Conservation (phyloP, 2,329 filamentous ascomycete species). For the Ophiocordyceps camponoti-saundersi region DNA sequence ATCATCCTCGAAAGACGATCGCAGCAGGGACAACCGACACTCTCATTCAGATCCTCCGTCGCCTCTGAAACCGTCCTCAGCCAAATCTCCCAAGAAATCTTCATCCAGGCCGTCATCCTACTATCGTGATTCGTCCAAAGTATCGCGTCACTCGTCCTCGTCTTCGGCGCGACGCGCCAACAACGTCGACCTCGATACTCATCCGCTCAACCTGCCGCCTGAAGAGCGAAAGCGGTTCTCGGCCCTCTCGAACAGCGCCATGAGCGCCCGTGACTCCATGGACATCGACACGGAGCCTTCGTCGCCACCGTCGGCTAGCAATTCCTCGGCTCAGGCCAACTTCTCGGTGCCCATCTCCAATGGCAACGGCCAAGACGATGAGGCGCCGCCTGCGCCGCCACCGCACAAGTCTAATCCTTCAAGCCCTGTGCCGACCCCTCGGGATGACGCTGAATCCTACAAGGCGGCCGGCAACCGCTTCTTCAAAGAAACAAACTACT, state of each 20-base stretch:
- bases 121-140: constrained; percentile 22
- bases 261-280: constrained; percentile 52
- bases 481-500: constrained; percentile 88
- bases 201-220: constrained; percentile 79
- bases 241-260: constrained; percentile 39
- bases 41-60: constrained; percentile 19
- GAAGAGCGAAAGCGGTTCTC: constrained; percentile 72
- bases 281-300: constrained; percentile 54
- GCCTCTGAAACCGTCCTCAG: constrained; percentile 16
- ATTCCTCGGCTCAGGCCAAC: constrained; percentile 22
- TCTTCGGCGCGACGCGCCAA: constrained; percentile 28
- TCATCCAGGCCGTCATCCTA: constrained; percentile 11
- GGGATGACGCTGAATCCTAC: constrained; percentile 74
- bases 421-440: constrained; percentile 34
- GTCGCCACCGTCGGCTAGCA: constrained; percentile 32
- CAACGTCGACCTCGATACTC: constrained; percentile 51
- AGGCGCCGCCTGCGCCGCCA: constrained; percentile 42
- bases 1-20: constrained; percentile 15
- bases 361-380: constrained; percentile 24
- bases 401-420: constrained; percentile 51
- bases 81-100: constrained; percentile 11
- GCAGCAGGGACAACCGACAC: constrained; percentile 19
- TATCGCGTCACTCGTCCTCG: constrained; percentile 28
- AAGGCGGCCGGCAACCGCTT: constrained; percentile 91
- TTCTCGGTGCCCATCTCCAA: constrained; percentile 37